Evolutionary conservation across 805 yeast species (phyloP).

Genomic region (Candida tallmaniae): DNA sequence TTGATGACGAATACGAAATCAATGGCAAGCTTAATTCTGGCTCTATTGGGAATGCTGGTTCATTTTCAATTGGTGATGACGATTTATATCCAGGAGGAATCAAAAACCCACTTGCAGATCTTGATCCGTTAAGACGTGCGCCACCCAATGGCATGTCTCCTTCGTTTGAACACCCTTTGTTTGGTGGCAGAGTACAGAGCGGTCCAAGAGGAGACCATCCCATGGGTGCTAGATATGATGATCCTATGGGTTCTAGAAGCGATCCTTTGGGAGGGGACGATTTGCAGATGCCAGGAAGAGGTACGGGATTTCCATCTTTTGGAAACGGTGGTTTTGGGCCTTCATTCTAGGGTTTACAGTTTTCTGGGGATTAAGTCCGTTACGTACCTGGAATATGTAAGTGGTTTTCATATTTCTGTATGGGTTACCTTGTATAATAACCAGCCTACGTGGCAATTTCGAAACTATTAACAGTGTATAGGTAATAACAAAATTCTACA

Average conservation of each 20-base stretch:
- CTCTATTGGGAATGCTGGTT: background rate
- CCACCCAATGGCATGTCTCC: constrained; percentile 54
- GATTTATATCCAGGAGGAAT: constrained; percentile 47
- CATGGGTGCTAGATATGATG: constrained; percentile 50
- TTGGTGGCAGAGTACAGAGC: constrained; percentile 23
- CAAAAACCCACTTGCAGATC: constrained; percentile 37
- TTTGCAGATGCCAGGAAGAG: too few relatives aligned
- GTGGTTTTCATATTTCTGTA: too few relatives aligned
- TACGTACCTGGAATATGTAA: too few relatives aligned
- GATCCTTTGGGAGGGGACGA: constrained; percentile 12
- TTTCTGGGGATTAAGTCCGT: too few relatives aligned
- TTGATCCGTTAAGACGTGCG: constrained; percentile 36
- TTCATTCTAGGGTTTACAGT: too few relatives aligned
- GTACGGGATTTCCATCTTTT: too few relatives aligned
- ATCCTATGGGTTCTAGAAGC: constrained; percentile 33
- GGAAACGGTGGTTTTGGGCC: too few relatives aligned
- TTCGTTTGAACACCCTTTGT: constrained; percentile 47
- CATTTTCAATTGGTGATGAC: constrained; percentile 41
- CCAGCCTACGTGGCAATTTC: too few relatives aligned
- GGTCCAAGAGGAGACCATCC: constrained; percentile 19
- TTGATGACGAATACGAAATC: constrained; percentile 50
- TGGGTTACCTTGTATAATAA: too few relatives aligned
- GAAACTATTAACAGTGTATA: too few relatives aligned
- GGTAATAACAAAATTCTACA: too few relatives aligned
- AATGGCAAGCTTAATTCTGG: constrained; percentile 1